phyloP scores from a whole-genome alignment of 208 protist species.

The Trichomonas gallinae region DNA sequence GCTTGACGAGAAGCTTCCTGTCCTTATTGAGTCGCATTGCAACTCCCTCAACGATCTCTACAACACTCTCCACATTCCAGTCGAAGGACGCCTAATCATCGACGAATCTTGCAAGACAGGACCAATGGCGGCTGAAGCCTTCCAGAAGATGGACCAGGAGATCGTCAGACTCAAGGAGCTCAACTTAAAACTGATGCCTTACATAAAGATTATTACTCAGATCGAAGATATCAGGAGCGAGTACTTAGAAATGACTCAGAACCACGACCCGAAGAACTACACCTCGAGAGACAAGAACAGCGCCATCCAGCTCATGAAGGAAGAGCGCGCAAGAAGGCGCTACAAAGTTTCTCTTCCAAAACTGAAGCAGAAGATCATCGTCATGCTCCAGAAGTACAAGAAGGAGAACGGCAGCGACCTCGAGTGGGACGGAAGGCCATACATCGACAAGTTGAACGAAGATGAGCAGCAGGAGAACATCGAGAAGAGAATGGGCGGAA shows the following conservation, averaged over 20 bases:
- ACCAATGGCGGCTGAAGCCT: background rate
- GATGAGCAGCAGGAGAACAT: background rate
- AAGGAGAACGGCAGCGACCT: background rate
- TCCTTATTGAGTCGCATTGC: background rate
- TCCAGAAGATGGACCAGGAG: background rate
- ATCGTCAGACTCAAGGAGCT: background rate
- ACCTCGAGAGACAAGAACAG: background rate
- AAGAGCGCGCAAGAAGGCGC: background rate
- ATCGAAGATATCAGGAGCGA: background rate
- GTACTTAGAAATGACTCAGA: background rate
- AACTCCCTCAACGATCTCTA: background rate
- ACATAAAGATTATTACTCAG: background rate
- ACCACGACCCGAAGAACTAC: background rate
- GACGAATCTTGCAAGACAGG: background rate
- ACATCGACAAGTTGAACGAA: background rate
- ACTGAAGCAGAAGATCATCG: background rate
- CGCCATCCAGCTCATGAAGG: background rate
- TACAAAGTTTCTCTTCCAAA: background rate
- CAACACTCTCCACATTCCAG: background rate
- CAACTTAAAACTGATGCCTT: background rate
- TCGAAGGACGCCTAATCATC: background rate
- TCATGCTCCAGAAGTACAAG: background rate
- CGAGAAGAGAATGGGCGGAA: background rate
- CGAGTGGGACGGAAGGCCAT: slow-evolving; percentile 20
- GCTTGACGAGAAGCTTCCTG: background rate